phyloP scores from a whole-genome alignment of 2,329 filamentous ascomycete genomes.

The Colletotrichum horii region DNA sequence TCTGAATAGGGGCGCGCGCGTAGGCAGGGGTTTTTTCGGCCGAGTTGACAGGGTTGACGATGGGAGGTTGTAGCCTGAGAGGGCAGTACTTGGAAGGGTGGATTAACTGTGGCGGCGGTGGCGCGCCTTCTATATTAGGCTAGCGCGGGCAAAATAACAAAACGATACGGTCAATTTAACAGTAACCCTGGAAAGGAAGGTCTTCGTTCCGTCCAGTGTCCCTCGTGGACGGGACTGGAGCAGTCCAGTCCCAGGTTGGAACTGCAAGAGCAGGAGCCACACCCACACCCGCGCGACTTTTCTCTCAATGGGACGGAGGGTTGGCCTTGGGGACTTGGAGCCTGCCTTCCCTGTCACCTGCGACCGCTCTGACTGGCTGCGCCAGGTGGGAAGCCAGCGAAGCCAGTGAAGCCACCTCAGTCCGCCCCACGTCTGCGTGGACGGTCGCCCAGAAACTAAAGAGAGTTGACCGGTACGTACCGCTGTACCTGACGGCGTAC shows the following conservation, averaged over 20 bases:
- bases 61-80: too few relatives aligned
- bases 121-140: too few relatives aligned
- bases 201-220: neutral
- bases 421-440: neutral
- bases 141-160: too few relatives aligned
- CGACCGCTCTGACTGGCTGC: conserved; percentile 3
- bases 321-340: neutral
- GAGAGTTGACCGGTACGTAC: conserved; percentile 6
- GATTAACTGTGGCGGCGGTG: too few relatives aligned
- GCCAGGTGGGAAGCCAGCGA: neutral
- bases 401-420: neutral
- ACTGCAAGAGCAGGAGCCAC: neutral
- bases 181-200: neutral
- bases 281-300: conserved; percentile 1
- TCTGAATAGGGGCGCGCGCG: too few relatives aligned
- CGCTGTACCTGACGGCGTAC: conserved; percentile 4
- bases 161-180: too few relatives aligned
- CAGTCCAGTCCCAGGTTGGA: neutral
- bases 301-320: neutral
- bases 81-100: too few relatives aligned
- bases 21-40: too few relatives aligned
- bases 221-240: neutral
- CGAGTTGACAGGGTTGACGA: too few relatives aligned
- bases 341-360: neutral
- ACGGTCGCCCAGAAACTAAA: neutral